Conservation (phyloP, 2,329 filamentous ascomycete genomes). For the Lachnellula willkommii region DNA sequence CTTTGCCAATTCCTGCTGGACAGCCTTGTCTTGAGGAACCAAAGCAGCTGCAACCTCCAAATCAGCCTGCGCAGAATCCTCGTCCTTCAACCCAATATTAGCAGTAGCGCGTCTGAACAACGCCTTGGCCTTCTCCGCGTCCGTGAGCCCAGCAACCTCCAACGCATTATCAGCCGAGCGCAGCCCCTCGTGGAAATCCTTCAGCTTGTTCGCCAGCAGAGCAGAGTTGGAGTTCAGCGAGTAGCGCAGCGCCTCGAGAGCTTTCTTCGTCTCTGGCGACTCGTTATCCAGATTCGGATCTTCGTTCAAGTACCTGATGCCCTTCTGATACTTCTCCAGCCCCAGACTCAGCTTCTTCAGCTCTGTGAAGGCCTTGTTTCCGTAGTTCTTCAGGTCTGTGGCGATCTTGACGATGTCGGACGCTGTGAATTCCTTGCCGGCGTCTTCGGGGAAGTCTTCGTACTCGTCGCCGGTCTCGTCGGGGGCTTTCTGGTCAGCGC, state of each 20-base stretch:
- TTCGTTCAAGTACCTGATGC: conserved; percentile 80
- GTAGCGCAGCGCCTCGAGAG: conserved; percentile 72
- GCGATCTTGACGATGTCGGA: conserved; percentile 71
- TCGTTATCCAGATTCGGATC: conserved; percentile 72
- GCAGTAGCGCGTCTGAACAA: conserved; percentile 78
- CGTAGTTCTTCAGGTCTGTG: conserved; percentile 79
- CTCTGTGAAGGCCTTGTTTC: conserved; percentile 85
- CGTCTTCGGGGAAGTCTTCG: conserved; percentile 94
- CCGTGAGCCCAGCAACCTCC: conserved; percentile 57
- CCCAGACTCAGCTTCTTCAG: conserved; percentile 61
- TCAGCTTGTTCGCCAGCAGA: conserved; percentile 76
- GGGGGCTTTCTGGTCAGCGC: conserved; percentile 61
- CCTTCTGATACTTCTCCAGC: conserved; percentile 92
- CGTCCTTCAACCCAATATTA: conserved; percentile 71
- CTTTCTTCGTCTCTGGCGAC: conserved; percentile 58
- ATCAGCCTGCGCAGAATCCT: conserved; percentile 72
- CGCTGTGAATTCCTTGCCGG: conserved; percentile 54
- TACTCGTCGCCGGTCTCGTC: conserved; percentile 85
- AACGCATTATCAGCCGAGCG: conserved; percentile 69
- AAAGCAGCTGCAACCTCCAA: conserved; percentile 71
- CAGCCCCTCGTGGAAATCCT: conserved; percentile 63
- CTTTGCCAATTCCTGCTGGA: conserved; percentile 68
- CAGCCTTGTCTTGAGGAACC: conserved; percentile 67
- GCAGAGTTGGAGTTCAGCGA: conserved; percentile 84
- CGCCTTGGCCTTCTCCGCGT: conserved; percentile 83